Percentiles rank a stretch among this genome's conserved stretches.
Evolutionary conservation across 1,284 basidiomycete species (phyloP).

Genomic region (Porogramme epimiltina): DNA sequence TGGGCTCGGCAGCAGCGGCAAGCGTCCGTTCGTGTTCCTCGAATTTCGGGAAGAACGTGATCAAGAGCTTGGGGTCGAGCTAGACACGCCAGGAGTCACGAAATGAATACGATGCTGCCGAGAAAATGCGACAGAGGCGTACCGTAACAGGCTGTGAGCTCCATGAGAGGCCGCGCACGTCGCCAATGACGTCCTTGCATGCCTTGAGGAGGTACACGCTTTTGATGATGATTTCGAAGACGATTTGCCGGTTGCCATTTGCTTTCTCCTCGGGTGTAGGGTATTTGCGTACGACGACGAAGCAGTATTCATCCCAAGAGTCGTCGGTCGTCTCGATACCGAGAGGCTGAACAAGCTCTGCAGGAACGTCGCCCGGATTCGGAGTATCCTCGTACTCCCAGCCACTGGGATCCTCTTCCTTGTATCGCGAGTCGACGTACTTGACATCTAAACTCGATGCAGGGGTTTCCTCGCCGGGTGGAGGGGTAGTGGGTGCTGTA

Average conservation of each 20-base stretch:
- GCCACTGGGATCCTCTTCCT: slow-evolving; percentile 1
- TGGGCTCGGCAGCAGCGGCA: slow-evolving; percentile 32
- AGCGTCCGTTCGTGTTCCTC: slow-evolving; percentile 44
- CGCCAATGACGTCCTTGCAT: slow-evolving; percentile 52
- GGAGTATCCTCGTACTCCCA: slow-evolving; percentile 7
- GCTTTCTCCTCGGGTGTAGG: slow-evolving; percentile 31
- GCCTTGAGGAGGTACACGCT: slow-evolving; percentile 54
- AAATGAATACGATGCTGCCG: too few species aligned
- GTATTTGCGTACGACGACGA: slow-evolving; percentile 53
- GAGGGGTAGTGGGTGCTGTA: neutral
- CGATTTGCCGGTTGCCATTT: slow-evolving; percentile 33
- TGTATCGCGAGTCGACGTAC: slow-evolving; percentile 9
- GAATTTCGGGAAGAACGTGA: slow-evolving; percentile 50
- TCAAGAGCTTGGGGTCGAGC: slow-evolving; percentile 53
- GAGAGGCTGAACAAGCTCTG: slow-evolving; percentile 5
- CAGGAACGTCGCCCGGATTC: slow-evolving; percentile 4
- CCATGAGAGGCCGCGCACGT: slow-evolving; percentile 58
- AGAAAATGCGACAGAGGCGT: neutral
- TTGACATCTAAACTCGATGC: slow-evolving; percentile 2
- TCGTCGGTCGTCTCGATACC: neutral
- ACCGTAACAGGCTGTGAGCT: slow-evolving; percentile 53
- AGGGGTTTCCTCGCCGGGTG: neutral
- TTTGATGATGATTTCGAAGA: slow-evolving; percentile 54
- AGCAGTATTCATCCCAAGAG: slow-evolving; percentile 21
- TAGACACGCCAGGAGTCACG: slow-evolving; percentile 22